Evolutionary conservation across 1,139 yeast genomes (phyloP).

Genomic region (Kodamaea anthophila): DNA sequence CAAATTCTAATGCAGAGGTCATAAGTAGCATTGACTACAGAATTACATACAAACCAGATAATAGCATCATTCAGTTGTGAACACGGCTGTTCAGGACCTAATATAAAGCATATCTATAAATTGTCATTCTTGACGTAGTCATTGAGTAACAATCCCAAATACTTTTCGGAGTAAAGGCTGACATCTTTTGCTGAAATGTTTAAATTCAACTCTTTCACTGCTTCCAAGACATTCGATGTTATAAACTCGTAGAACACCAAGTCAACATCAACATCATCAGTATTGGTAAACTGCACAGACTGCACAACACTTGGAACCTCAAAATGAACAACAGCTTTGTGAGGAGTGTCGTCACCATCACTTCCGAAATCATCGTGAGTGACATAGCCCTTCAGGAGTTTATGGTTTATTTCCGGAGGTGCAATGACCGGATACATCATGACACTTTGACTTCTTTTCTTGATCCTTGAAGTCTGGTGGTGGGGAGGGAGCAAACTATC

Average conservation of each 20-base stretch:
- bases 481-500: conserved; percentile 22
- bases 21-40: conserved; percentile 60
- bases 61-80: conserved; percentile 38
- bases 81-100: not conserved
- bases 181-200: conserved; percentile 11
- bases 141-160: conserved; percentile 30
- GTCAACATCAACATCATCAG: conserved; percentile 41
- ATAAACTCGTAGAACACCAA: conserved; percentile 76
- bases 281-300: conserved; percentile 23
- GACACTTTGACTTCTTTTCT: conserved; percentile 1
- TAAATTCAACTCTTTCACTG: conserved; percentile 36
- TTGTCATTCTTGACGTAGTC: conserved; percentile 18
- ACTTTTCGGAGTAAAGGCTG: conserved; percentile 26
- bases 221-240: conserved; percentile 54
- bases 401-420: conserved; percentile 2
- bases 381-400: conserved; percentile 56
- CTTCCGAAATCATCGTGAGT: conserved; percentile 79
- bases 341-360: conserved; percentile 87
- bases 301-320: conserved; percentile 75
- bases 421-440: not conserved
- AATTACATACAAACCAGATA: conserved; percentile 58
- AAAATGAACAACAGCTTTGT: conserved; percentile 52
- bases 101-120: not conserved
- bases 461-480: conserved; percentile 11
- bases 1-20: conserved; percentile 37